Evolutionary conservation across 805 yeast species (phyloP).

Genomic region (Ogataea angusta): DNA sequence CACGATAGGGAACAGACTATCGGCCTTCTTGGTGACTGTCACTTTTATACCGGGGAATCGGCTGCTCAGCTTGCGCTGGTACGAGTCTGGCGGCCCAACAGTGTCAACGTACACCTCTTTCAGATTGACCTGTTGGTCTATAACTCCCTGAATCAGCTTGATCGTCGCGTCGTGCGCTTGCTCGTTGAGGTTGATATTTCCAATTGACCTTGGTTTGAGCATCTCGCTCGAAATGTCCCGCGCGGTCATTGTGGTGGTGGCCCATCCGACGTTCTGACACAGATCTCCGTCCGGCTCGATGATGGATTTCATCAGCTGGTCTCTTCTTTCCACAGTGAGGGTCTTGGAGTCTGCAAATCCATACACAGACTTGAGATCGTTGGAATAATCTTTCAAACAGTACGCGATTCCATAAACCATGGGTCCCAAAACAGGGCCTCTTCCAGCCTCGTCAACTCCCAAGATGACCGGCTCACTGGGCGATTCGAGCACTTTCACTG

Average conservation of each 20-base stretch:
- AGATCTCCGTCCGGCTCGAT: constrained; percentile 44
- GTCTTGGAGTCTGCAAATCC: constrained; percentile 95
- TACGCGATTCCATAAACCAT: constrained; percentile 95
- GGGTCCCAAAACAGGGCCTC: constrained; percentile 97
- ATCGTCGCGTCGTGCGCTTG: constrained; percentile 97
- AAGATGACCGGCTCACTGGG: constrained; percentile 47
- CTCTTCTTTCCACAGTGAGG: constrained; percentile 68
- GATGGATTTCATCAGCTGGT: constrained; percentile 55
- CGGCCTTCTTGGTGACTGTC: constrained; percentile 93
- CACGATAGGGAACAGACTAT: constrained; percentile 85
- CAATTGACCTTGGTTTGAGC: constrained; percentile 62
- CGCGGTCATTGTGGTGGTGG: constrained; percentile 80
- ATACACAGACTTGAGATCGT: constrained; percentile 45
- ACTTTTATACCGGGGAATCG: constrained; percentile 69
- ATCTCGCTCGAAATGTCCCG: constrained; percentile 84
- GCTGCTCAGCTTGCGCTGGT: constrained; percentile 68
- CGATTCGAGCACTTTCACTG: constrained; percentile 34
- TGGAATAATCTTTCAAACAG: constrained; percentile 53
- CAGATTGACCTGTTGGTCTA: constrained; percentile 60
- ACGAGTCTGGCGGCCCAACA: constrained; percentile 90
- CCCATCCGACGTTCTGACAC: constrained; percentile 73
- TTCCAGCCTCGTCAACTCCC: constrained; percentile 98
- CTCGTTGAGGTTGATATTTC: constrained; percentile 75
- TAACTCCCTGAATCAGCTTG: constrained; percentile 61
- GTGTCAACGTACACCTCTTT: constrained; percentile 86